These are phyloP conservation scores for Guadua angustifolia DNA, from an alignment of 176 grass and related monocot species.

Conservation along the genomic window DNA sequence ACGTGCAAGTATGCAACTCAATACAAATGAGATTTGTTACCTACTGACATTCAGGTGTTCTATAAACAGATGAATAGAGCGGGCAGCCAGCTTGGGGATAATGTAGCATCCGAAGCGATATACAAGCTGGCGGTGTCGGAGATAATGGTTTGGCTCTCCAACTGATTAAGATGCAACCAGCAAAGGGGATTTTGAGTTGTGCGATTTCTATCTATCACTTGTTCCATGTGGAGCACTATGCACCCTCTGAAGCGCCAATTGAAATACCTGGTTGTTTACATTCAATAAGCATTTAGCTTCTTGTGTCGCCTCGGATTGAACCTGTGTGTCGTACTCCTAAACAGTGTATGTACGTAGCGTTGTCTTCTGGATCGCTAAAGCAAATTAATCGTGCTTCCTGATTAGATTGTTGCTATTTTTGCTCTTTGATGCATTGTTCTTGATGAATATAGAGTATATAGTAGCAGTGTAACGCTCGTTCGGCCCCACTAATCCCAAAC, in stretches of 20 bases:
- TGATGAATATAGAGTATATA: no score
- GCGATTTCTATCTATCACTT: neutral
- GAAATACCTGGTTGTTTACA: neutral
- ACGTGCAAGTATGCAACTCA: no score
- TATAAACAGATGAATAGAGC: slow-evolving; percentile 43
- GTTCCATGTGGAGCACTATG: neutral
- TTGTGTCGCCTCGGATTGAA: neutral
- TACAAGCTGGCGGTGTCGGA: slow-evolving; percentile 62
- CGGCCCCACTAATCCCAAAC: no score
- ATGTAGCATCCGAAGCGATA: slow-evolving; percentile 41
- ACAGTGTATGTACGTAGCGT: no score
- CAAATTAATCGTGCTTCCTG: neutral
- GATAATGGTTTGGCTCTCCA: slow-evolving; percentile 66
- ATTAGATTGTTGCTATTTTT: no score
- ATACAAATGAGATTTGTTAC: no score
- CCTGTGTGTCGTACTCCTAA: neutral
- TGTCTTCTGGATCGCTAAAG: neutral
- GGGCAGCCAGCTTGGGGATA: slow-evolving; percentile 10
- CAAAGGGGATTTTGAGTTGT: neutral
- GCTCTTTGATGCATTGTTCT: neutral
- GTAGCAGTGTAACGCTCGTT: no score
- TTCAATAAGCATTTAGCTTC: neutral
- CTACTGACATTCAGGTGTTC: neutral
- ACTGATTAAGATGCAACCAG: neutral
- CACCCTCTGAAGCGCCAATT: no score